These are phyloP conservation scores for Epichloe sibirici DNA, from an alignment of 2,329 filamentous ascomycete genomes.

Conservation along the genomic window DNA sequence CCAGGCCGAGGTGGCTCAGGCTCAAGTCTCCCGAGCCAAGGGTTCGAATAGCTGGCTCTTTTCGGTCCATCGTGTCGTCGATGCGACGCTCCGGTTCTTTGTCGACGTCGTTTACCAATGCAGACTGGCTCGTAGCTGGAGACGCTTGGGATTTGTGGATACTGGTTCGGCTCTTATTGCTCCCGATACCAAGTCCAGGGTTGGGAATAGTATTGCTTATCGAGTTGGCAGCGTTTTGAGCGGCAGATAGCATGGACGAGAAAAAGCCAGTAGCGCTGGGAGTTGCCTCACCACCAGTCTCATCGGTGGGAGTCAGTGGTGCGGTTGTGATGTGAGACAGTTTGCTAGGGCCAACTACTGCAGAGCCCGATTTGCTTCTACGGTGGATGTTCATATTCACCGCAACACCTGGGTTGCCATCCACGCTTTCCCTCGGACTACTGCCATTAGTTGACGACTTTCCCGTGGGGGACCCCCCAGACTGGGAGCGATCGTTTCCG, in stretches of 20 bases:
- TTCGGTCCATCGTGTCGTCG: conserved; percentile 35
- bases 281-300: conserved; percentile 48
- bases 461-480: conserved; percentile 14
- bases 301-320: conserved; percentile 64
- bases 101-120: conserved; percentile 26
- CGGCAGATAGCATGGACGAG: conserved; percentile 82
- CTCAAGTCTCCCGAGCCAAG: conserved; percentile 81
- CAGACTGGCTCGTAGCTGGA: conserved; percentile 20
- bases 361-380: conserved; percentile 40
- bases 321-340: conserved; percentile 63
- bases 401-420: conserved; percentile 47
- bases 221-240: conserved; percentile 77
- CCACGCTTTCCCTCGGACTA: conserved; percentile 20
- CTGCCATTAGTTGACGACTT: conserved; percentile 17
- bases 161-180: conserved; percentile 22
- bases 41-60: conserved; percentile 73
- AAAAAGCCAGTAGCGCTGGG: conserved; percentile 66
- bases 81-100: conserved; percentile 19
- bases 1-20: conserved; percentile 75
- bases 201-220: conserved; percentile 65
- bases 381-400: conserved; percentile 63
- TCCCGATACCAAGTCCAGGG: conserved; percentile 42
- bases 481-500: conserved; percentile 10
- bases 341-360: conserved; percentile 63
- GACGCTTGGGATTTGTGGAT: conserved; percentile 15